These are phyloP conservation scores for Pyrenophora tritici-repentis DNA, from an alignment of 2,329 filamentous ascomycete genomes.

Conservation along the genomic window DNA sequence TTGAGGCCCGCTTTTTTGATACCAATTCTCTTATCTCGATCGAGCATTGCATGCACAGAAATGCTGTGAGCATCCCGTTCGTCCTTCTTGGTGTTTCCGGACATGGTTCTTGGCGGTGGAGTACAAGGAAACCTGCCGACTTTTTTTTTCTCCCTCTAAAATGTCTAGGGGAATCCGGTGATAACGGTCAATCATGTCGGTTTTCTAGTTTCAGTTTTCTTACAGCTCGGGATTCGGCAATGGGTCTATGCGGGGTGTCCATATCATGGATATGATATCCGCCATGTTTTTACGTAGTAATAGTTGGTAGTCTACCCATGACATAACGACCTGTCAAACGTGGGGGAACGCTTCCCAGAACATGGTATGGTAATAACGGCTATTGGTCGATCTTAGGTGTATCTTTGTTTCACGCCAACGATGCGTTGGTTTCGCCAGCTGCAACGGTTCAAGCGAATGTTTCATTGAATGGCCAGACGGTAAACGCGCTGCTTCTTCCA, in stretches of 20 bases:
- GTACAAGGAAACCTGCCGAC: constrained; percentile 24
- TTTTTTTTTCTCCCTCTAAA: constrained; percentile 23
- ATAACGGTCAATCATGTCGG: constrained; percentile 12
- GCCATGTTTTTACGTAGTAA: constrained; percentile 28
- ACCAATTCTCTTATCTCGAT: constrained; percentile 43
- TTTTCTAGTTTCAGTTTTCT: constrained; percentile 16
- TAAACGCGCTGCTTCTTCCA: constrained; percentile 21
- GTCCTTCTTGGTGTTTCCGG: constrained; percentile 34
- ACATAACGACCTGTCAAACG: constrained; percentile 22
- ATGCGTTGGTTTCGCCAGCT: constrained; percentile 35
- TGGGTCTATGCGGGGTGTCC: constrained; percentile 14
- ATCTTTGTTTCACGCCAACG: constrained; percentile 30
- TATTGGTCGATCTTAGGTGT: constrained; percentile 29
- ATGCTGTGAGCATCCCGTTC: constrained; percentile 35
- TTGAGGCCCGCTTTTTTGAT: constrained; percentile 40
- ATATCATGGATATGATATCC: constrained; percentile 27
- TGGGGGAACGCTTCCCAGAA: constrained; percentile 20
- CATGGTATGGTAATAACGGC: constrained; percentile 16
- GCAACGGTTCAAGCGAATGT: constrained; percentile 31
- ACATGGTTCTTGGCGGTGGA: constrained; percentile 30
- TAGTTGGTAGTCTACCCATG: constrained; percentile 21
- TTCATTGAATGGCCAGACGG: constrained; percentile 29
- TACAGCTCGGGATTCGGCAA: constrained; percentile 20
- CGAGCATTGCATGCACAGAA: constrained; percentile 38
- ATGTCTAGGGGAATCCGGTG: constrained; percentile 19